These are phyloP conservation scores for Chalaropsis ovoidea DNA, from an alignment of 2,329 filamentous ascomycete species.

Conservation along the genomic window DNA sequence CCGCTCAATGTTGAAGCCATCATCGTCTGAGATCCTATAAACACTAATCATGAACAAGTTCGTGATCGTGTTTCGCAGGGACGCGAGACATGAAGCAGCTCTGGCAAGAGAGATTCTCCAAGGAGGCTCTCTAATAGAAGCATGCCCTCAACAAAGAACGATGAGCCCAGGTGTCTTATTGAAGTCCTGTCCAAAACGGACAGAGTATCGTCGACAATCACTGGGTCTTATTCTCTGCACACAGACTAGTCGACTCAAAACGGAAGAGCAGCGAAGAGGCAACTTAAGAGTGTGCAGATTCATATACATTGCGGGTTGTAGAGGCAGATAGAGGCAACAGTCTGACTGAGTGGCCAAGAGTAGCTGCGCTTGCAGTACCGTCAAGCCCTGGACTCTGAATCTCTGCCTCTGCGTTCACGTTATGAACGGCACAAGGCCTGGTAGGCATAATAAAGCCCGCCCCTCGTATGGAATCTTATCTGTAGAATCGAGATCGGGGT, in stretches of 20 bases:
- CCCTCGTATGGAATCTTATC: background rate
- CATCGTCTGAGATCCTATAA: slow-evolving; percentile 1
- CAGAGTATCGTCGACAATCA: slow-evolving; percentile 34
- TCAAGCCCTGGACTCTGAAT: background rate
- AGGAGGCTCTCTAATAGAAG: slow-evolving; percentile 19
- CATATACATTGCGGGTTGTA: background rate
- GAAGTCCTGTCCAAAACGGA: slow-evolving; percentile 42
- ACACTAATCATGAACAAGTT: slow-evolving; percentile 10
- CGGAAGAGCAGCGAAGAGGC: slow-evolving; percentile 63
- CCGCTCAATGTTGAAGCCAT: slow-evolving; percentile 22
- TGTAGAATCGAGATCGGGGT: background rate
- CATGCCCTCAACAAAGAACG: slow-evolving; percentile 22
- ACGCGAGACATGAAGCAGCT: slow-evolving; percentile 21
- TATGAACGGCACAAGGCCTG: background rate
- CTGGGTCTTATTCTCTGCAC: slow-evolving; percentile 66
- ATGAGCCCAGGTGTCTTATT: slow-evolving; percentile 26
- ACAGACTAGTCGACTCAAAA: slow-evolving; percentile 94
- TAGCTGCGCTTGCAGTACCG: slow-evolving; percentile 6
- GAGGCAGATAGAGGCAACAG: too few species aligned
- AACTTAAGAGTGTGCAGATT: slow-evolving; percentile 92
- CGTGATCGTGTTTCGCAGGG: slow-evolving; percentile 10
- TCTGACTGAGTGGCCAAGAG: too few species aligned
- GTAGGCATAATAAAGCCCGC: background rate
- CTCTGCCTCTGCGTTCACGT: background rate
- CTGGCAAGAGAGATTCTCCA: slow-evolving; percentile 19